Conservation (phyloP, 192 early-diverging fungal genomes). For the Powellomyces hirtus region DNA sequence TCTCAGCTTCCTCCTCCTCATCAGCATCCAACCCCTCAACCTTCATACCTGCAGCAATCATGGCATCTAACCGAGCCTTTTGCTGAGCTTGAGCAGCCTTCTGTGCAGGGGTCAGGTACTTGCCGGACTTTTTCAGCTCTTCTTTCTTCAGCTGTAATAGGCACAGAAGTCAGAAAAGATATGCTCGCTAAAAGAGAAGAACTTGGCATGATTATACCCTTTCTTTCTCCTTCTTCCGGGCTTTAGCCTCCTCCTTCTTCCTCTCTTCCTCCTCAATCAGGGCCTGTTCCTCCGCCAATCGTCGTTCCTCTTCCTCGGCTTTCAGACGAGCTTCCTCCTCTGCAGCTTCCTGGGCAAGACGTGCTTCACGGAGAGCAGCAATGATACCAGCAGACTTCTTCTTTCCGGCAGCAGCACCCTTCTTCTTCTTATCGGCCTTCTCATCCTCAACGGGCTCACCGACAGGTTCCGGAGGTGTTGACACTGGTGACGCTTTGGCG, state of each 20-base stretch:
- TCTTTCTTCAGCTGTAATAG: constrained; percentile 69
- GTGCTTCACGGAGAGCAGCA: constrained; percentile 28
- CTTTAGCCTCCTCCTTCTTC: constrained; percentile 72
- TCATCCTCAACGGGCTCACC: constrained; percentile 50
- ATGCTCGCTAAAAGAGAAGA: not conserved
- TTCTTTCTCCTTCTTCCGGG: constrained; percentile 80
- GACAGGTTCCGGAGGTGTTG: constrained; percentile 1
- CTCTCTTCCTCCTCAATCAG: constrained; percentile 59
- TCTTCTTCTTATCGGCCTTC: constrained; percentile 57
- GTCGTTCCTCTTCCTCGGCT: constrained; percentile 37
- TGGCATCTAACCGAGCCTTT: constrained; percentile 67
- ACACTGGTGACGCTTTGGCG: not conserved
- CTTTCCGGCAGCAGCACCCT: constrained; percentile 49
- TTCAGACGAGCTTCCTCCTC: constrained; percentile 70
- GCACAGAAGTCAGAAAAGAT: not conserved
- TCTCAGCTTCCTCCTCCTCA: constrained; percentile 33
- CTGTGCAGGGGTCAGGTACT: constrained; percentile 91
- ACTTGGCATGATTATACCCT: constrained; percentile 38
- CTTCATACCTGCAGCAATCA: constrained; percentile 77
- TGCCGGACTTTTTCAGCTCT: constrained; percentile 87
- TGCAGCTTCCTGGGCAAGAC: constrained; percentile 43
- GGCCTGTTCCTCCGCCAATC: constrained; percentile 65
- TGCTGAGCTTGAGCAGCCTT: constrained; percentile 75
- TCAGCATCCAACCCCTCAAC: constrained; percentile 62
- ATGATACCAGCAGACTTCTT: constrained; percentile 57